Percentiles rank a stretch among this genome's conserved stretches.
These are phyloP conservation scores for Akanthomyces lecanii DNA, from an alignment of 2,329 filamentous ascomycete genomes.

Conservation along the genomic window DNA sequence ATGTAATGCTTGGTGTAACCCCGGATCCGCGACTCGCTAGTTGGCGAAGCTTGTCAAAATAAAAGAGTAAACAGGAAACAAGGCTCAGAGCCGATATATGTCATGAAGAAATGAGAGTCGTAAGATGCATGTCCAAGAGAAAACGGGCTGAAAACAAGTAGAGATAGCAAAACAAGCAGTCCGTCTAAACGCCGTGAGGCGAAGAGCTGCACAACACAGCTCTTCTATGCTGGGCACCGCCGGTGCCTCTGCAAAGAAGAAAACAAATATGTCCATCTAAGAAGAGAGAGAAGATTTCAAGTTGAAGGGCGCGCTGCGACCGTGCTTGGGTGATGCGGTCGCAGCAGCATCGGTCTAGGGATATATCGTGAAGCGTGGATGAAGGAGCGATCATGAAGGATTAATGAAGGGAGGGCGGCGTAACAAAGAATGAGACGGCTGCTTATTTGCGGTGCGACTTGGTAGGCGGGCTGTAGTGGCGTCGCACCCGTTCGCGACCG, in stretches of 20 bases:
- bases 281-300: not conserved
- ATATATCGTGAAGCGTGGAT: not conserved
- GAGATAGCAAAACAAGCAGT: not conserved
- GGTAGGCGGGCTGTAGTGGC: slow-evolving; percentile 24
- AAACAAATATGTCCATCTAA: not conserved
- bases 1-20: not conserved
- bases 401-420: not conserved
- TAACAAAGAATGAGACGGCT: not conserved
- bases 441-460: slow-evolving; percentile 31
- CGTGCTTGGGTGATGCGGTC: not conserved
- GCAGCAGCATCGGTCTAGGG: not conserved
- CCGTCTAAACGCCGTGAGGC: slow-evolving; percentile 16
- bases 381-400: not conserved
- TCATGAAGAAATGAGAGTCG: not conserved
- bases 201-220: slow-evolving; percentile 1
- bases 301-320: not conserved
- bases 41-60: not conserved
- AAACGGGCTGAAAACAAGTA: not conserved
- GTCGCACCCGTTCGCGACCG: slow-evolving; percentile 36
- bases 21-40: not conserved
- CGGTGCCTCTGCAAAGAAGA: not conserved
- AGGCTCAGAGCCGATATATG: not conserved
- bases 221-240: slow-evolving; percentile 10
- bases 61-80: not conserved
- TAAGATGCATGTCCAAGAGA: not conserved